These are phyloP conservation scores for Tripidium arundinaceum DNA, from an alignment of 202 grass and related monocot species.

Conservation along the genomic window DNA sequence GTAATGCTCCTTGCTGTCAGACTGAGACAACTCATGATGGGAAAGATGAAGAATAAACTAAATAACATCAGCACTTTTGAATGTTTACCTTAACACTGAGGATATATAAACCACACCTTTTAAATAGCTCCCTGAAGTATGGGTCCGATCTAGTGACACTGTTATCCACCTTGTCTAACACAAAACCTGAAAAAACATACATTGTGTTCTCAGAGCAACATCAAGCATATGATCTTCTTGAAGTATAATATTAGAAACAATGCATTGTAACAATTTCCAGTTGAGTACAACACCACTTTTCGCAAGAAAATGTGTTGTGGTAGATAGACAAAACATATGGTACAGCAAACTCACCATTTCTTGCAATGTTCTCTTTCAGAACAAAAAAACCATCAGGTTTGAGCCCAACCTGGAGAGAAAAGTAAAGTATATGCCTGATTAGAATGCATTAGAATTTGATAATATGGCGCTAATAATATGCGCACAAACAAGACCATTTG, in stretches of 20 bases:
- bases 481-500: neutral
- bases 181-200: slow-evolving; percentile 63
- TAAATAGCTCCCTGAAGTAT: slow-evolving; percentile 93
- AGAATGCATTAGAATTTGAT: neutral
- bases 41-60: slow-evolving; percentile 21
- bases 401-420: slow-evolving; percentile 62
- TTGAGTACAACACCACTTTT: neutral
- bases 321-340: neutral
- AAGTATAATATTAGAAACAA: neutral
- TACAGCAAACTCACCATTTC: slow-evolving; percentile 51
- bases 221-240: neutral
- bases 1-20: neutral
- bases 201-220: slow-evolving; percentile 9
- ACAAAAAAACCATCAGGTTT: slow-evolving; percentile 95
- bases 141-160: slow-evolving; percentile 90
- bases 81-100: slow-evolving; percentile 56
- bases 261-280: neutral
- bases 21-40: slow-evolving; percentile 4
- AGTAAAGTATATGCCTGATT: neutral
- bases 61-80: slow-evolving; percentile 13
- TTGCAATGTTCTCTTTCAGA: slow-evolving; percentile 90
- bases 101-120: slow-evolving; percentile 77
- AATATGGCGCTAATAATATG: neutral
- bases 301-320: neutral
- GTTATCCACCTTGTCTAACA: slow-evolving; percentile 92